Conservation (phyloP, 1,284 basidiomycete genomes). For the Sanghuangporus weigelae region DNA sequence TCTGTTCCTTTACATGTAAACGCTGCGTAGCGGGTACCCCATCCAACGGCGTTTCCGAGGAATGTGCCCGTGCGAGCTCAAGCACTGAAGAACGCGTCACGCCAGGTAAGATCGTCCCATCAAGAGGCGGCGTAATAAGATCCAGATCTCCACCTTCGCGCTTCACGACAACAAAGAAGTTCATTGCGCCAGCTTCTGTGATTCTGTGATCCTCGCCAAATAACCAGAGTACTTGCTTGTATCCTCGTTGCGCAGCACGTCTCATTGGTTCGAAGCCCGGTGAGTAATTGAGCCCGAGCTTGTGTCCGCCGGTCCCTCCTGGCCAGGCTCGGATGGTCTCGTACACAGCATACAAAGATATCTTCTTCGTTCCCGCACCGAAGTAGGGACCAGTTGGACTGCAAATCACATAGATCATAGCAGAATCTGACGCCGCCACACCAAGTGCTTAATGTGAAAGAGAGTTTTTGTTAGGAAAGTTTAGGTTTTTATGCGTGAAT, state of each 20-base stretch:
- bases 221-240: slow-evolving; percentile 64
- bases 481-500: neutral
- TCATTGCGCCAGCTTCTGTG: slow-evolving; percentile 66
- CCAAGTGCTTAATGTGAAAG: slow-evolving; percentile 45
- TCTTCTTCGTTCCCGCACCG: slow-evolving; percentile 51
- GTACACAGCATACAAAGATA: slow-evolving; percentile 66
- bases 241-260: slow-evolving; percentile 59
- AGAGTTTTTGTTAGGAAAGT: neutral
- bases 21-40: slow-evolving; percentile 33
- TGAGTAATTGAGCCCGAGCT: slow-evolving; percentile 69
- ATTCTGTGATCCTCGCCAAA: slow-evolving; percentile 30
- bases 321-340: slow-evolving; percentile 80
- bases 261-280: slow-evolving; percentile 63
- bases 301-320: slow-evolving; percentile 66
- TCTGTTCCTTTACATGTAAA: slow-evolving; percentile 53
- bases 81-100: slow-evolving; percentile 75
- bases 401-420: slow-evolving; percentile 67
- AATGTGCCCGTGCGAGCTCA: slow-evolving; percentile 48
- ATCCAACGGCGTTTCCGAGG: slow-evolving; percentile 32
- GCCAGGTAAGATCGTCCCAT: slow-evolving; percentile 70
- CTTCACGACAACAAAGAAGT: slow-evolving; percentile 55
- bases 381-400: slow-evolving; percentile 73
- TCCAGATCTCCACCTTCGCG: slow-evolving; percentile 53
- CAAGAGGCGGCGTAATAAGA: slow-evolving; percentile 68
- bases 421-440: slow-evolving; percentile 62